Base-by-base conservation (phyloP, 306 rosid genomes). In the Nissolia schottii region DNA sequence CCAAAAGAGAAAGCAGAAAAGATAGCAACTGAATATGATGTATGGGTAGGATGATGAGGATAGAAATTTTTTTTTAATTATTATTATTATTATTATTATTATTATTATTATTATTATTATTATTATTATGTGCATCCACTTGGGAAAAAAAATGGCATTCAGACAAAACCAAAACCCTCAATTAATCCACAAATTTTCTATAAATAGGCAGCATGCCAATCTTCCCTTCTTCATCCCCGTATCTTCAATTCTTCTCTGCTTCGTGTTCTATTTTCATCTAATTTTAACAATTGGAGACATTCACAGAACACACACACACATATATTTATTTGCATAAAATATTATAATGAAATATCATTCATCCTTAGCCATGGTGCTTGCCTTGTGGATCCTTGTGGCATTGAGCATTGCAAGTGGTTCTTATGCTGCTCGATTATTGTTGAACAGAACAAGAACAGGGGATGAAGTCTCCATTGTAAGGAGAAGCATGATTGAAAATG, bases 401-500 rank as follows among this genome's bases (percentile, higher is more conserved):
- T 79, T 71, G 58, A 25, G 61, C n/a, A n/a, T n/a, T 71, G 48
- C 48, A 27, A 54, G 34, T 28, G 24, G 40, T 14, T 48, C 62
- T 4, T 67, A 62, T 18, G 22, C 22, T 20, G 41, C 49, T 61
- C 65, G 76, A 2, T 23, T 40, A 9, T 11, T 51, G 69, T 5
- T 63, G 19, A 66, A 22, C 27, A 46, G 40, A 24, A 63, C 19
- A n/a, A n/a, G n/a, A n/a, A n/a, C 12, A 19, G 12, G 3, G 14
- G 13, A 11, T 29, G n/a, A n/a, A n/a, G n/a, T 3, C 5, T 19
- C 20, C 18, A 7, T 4, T n/a, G 15, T 15, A 22, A 20, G 68
- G 27, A 76, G 82, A 50, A 38, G 46, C 70, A 66, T 83, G 5
- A 18, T 76, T 5, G 57, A 48, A 35, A 83, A 83, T 77, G 80